These are phyloP conservation scores for Ramaria sp. DNA, from an alignment of 768 basidiomycete species.

Conservation along the genomic window DNA sequence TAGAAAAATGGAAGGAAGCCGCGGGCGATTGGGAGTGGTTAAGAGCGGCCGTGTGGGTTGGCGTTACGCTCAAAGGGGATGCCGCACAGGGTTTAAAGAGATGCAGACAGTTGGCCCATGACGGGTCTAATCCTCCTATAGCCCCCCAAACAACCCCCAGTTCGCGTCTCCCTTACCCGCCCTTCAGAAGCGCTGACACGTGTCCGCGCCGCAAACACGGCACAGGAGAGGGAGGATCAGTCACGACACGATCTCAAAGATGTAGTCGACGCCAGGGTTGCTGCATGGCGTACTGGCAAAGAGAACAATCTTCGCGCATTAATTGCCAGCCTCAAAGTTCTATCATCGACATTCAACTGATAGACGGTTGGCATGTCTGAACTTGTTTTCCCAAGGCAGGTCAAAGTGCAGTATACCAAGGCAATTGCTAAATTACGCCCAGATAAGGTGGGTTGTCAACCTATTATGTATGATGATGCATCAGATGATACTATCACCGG, in stretches of 20 bases:
- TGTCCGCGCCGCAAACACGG: constrained; percentile 49
- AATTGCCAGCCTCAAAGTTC: constrained; percentile 76
- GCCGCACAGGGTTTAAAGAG: constrained; percentile 63
- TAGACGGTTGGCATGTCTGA: constrained; percentile 83
- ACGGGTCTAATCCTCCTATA: constrained; percentile 10
- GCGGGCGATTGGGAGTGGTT: constrained; percentile 72
- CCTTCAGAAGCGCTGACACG: constrained; percentile 58
- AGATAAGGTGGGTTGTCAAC: constrained; percentile 68
- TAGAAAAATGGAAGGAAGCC: constrained; percentile 82
- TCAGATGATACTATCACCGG: too few species aligned
- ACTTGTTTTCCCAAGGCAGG: constrained; percentile 69
- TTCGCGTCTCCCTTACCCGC: constrained; percentile 15
- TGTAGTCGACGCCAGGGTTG: constrained; percentile 56
- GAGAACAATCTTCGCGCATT: constrained; percentile 88
- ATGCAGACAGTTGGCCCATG: constrained; percentile 58
- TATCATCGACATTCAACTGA: constrained; percentile 78
- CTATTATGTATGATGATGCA: neutral
- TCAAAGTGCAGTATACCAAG: constrained; percentile 85
- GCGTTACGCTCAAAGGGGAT: constrained; percentile 35
- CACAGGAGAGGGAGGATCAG: constrained; percentile 68
- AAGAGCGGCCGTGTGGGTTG: constrained; percentile 38
- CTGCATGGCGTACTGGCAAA: constrained; percentile 79
- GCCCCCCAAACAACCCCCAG: constrained; percentile 13
- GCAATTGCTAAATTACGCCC: constrained; percentile 91
- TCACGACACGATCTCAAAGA: constrained; percentile 68